Evolutionary conservation across 176 grass and related monocot species (phyloP).

Genomic region (Pharus latifolius): DNA sequence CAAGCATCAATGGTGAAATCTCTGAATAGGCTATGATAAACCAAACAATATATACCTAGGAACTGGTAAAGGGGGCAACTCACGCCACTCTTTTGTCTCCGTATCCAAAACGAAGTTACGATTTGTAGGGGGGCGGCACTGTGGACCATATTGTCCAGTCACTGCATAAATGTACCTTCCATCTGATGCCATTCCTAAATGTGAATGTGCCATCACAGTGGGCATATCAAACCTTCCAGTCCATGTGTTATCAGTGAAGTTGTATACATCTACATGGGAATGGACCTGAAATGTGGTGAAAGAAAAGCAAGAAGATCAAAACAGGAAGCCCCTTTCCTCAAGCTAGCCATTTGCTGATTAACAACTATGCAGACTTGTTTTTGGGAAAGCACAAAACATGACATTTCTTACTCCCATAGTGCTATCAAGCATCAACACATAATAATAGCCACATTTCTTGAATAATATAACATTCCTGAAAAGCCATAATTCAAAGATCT

Average conservation of each 20-base stretch:
- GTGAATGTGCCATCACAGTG: conserved; percentile 74
- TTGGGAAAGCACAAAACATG: no score
- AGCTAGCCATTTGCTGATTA: no score
- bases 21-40: neutral
- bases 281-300: conserved; percentile 54
- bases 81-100: conserved; percentile 48
- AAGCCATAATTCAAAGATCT: no score
- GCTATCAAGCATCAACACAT: no score
- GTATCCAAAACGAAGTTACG: conserved; percentile 77
- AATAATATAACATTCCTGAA: no score
- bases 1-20: neutral
- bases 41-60: conserved; percentile 42
- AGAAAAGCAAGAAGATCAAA: conserved; percentile 4
- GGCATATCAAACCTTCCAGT: conserved; percentile 62
- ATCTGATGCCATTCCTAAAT: conserved; percentile 75
- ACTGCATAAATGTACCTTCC: conserved; percentile 84
- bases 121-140: conserved; percentile 51
- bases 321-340: neutral
- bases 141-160: conserved; percentile 66
- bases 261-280: conserved; percentile 90
- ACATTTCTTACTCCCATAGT: no score
- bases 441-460: no score
- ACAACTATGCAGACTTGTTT: no score
- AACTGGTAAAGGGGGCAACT: conserved; percentile 60
- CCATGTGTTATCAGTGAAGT: conserved; percentile 73